A percentile compares a stretch with the other conserved stretches of the same genome.
phyloP scores from a whole-genome alignment of 345 rosid genomes.

The Cardamine occulta region DNA sequence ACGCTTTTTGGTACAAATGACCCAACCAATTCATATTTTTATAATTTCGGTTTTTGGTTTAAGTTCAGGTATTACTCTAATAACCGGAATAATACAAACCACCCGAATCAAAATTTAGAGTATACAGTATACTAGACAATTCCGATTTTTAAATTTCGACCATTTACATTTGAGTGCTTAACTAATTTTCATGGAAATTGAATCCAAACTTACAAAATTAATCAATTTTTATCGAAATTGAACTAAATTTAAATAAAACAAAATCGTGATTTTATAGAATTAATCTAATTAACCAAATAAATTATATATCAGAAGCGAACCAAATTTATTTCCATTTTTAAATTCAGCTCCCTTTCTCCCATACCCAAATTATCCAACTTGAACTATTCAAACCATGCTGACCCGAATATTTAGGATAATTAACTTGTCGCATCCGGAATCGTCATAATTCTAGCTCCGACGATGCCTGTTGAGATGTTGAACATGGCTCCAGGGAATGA shows the following conservation, averaged over 20 bases:
- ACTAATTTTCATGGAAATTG: background rate
- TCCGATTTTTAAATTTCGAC: background rate
- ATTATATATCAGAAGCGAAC: background rate
- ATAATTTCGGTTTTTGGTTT: background rate
- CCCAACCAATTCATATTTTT: background rate
- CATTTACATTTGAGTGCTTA: background rate
- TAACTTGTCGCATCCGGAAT: conserved; percentile 10
- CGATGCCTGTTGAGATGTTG: conserved; percentile 77
- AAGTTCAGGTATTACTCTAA: background rate
- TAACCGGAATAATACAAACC: too few species aligned
- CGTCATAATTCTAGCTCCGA: conserved; percentile 93
- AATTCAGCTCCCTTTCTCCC: background rate
- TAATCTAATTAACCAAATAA: background rate
- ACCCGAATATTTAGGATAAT: background rate
- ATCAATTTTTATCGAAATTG: background rate
- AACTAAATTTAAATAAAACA: background rate
- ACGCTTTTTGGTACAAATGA: background rate
- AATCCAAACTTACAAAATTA: background rate
- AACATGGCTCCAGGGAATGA: conserved; percentile 80
- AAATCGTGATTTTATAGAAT: background rate
- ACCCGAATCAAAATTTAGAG: too few species aligned
- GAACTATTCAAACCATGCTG: background rate
- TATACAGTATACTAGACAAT: too few species aligned
- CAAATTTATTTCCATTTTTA: background rate
- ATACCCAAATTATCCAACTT: background rate